A percentile compares a stretch with the other conserved stretches of the same genome.
Conservation (phyloP, 148 eudicot species). For the Heliosperma pusillum region DNA sequence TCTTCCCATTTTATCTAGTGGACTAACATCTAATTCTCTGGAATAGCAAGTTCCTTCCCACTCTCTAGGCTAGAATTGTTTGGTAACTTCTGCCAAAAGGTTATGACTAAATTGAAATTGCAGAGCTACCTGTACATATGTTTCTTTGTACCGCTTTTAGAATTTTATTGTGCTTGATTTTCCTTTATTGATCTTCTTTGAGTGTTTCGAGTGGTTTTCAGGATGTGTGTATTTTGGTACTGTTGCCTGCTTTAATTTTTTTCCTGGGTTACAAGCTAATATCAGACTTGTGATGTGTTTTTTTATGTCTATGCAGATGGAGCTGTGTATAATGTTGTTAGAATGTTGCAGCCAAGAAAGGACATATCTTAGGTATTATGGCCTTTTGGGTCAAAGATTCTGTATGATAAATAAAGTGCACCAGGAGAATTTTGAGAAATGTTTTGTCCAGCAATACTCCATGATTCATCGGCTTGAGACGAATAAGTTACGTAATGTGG, state of each 20-base stretch:
- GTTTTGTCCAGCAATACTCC: slow-evolving; percentile 87
- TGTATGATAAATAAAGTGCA: slow-evolving; percentile 80
- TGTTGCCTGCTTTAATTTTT: not conserved
- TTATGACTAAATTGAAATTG: too few relatives aligned
- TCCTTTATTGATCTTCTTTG: not conserved
- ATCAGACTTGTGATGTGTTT: not conserved
- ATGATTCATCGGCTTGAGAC: slow-evolving; percentile 96
- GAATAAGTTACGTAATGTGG: slow-evolving; percentile 82
- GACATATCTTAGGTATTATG: slow-evolving; percentile 84
- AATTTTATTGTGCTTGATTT: not conserved
- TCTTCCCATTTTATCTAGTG: not conserved
- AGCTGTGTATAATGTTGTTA: slow-evolving; percentile 77
- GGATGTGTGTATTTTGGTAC: not conserved
- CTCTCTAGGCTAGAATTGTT: not conserved
- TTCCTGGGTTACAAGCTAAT: not conserved
- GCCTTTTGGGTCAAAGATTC: slow-evolving; percentile 86
- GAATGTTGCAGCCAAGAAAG: slow-evolving; percentile 98
- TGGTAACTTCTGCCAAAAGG: not conserved
- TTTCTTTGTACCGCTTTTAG: not conserved
- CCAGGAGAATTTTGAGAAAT: slow-evolving; percentile 87
- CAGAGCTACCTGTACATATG: not conserved
- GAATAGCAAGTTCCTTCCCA: not conserved
- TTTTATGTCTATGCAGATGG: slow-evolving; percentile 44
- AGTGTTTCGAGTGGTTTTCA: not conserved
- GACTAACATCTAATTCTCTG: not conserved